Base-by-base conservation (phyloP, 768 basidiomycete species). In the Lactarius sp. region DNA sequence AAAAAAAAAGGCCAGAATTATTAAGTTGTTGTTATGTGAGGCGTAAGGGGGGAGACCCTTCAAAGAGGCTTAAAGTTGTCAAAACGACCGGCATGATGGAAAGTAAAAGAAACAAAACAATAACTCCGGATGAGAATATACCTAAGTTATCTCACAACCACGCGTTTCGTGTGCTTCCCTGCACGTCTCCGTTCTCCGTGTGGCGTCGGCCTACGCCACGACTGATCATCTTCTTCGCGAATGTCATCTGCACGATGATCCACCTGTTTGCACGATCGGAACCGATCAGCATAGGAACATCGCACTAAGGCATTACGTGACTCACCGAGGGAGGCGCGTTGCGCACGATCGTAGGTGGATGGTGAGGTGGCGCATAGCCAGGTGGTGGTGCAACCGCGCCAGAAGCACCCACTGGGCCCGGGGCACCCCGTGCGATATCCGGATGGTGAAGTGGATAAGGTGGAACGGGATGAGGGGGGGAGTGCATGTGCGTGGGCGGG, bases 141-240 rank as follows among this genome's bases (percentile, higher is more conserved):
- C 56, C 27, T 2, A 27, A 27, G 27, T 36, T 53, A 60, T 65
- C 71, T 73, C 56, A 74, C 73, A 49, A 90, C 83, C 39, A 90
- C 84, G 58, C 89, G 82, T 70, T 79, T 80, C 27, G 89, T 91
- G 71, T 91, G 89, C 72, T 92, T 92, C 55, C 89, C 89, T 56
- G 89, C 89, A 61, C 89, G 79, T 60, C 89, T 78, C 27, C 89
- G 83, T 72, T 90, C 88, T 46, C 82, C 81, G 69, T 86, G 85
- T 22, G 89, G 88, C 73, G 85, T 89, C 0, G 88, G 86, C 50
- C 82, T 76, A 36, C 84, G 77, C 88, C 88, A 90, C 33, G 85
- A 76, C 65, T 90, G 51, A 59, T 64, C 87, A 71, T 90, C 88
- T 60, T 87, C 85, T 62, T 81, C 80, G 61, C 75, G 75, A 69